phyloP scores from a whole-genome alignment of 805 yeast genomes.

The Candida michaelii region DNA sequence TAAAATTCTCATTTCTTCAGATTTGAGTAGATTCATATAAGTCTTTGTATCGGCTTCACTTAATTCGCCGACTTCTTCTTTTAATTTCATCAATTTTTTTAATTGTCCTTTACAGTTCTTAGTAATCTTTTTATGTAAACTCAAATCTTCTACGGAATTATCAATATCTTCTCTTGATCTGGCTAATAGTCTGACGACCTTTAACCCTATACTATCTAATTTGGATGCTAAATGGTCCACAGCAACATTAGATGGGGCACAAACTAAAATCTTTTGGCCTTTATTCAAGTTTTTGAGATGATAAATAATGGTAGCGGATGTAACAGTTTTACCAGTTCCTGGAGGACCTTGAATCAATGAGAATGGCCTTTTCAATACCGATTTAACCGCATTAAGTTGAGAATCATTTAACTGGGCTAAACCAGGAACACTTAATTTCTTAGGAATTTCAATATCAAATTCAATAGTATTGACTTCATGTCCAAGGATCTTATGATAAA shows the following conservation, averaged over 20 bases:
- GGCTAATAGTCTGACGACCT: slow-evolving; percentile 77
- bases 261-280: slow-evolving; percentile 66
- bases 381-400: slow-evolving; percentile 73
- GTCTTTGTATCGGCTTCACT: slow-evolving; percentile 49
- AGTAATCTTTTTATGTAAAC: slow-evolving; percentile 55
- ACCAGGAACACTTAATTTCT: slow-evolving; percentile 60
- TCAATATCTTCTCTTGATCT: slow-evolving; percentile 80
- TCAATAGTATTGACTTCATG: slow-evolving; percentile 67
- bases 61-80: slow-evolving; percentile 69
- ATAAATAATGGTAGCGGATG: slow-evolving; percentile 84
- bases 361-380: slow-evolving; percentile 68
- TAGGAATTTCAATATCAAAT: slow-evolving; percentile 63
- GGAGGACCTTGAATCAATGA: slow-evolving; percentile 87
- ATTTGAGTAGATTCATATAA: slow-evolving; percentile 14
- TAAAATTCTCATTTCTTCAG: slow-evolving; percentile 50
- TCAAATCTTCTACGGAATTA: slow-evolving; percentile 53
- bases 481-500: slow-evolving; percentile 79
- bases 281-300: slow-evolving; percentile 65
- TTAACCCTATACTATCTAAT: slow-evolving; percentile 65
- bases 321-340: slow-evolving; percentile 88
- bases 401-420: slow-evolving; percentile 72
- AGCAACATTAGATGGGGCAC: slow-evolving; percentile 96
- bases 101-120: slow-evolving; percentile 53
- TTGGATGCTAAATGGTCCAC: slow-evolving; percentile 86
- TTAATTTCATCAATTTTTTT: slow-evolving; percentile 56